Evolutionary conservation across 83 land plant species (phyloP).

Genomic region (Picea abies): DNA sequence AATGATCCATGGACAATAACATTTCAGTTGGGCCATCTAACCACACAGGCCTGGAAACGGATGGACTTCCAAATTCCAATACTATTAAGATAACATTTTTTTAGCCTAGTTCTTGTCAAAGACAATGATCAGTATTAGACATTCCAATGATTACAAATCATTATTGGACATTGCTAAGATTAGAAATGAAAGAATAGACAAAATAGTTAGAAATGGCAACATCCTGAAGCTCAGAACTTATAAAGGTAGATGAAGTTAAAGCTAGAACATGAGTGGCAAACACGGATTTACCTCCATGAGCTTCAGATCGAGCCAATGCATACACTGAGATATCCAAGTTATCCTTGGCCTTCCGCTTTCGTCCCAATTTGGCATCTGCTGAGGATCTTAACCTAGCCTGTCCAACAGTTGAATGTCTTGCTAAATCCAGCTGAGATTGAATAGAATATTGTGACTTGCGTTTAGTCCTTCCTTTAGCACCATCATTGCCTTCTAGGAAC

Average conservation of each 20-base stretch:
- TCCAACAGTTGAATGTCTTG: conserved; percentile 5
- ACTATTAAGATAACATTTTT: not conserved
- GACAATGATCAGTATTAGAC: not conserved
- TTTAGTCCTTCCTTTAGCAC: conserved; percentile 10
- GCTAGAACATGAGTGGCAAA: not conserved
- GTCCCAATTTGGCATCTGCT: conserved; percentile 22
- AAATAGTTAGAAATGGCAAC: not conserved
- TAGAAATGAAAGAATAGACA: not conserved
- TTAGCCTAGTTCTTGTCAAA: not conserved
- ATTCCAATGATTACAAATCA: not conserved
- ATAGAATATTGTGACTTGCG: conserved; percentile 10
- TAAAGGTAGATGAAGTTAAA: not conserved
- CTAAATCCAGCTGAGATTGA: conserved; percentile 16
- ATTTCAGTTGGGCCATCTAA: not conserved
- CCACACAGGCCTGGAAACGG: not conserved
- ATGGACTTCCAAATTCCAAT: not conserved
- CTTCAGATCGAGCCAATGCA: conserved; percentile 29
- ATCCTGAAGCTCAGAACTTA: not conserved
- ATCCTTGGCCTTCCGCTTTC: conserved; percentile 21
- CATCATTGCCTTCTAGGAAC: conserved; percentile 7
- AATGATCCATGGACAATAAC: not conserved
- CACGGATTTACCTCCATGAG: conserved; percentile 23
- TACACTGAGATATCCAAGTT: conserved; percentile 18
- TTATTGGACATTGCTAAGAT: not conserved
- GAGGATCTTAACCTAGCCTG: not conserved